These are phyloP conservation scores for Exophiala lecanii-corni DNA, from an alignment of 2,329 filamentous ascomycete genomes.

Conservation along the genomic window DNA sequence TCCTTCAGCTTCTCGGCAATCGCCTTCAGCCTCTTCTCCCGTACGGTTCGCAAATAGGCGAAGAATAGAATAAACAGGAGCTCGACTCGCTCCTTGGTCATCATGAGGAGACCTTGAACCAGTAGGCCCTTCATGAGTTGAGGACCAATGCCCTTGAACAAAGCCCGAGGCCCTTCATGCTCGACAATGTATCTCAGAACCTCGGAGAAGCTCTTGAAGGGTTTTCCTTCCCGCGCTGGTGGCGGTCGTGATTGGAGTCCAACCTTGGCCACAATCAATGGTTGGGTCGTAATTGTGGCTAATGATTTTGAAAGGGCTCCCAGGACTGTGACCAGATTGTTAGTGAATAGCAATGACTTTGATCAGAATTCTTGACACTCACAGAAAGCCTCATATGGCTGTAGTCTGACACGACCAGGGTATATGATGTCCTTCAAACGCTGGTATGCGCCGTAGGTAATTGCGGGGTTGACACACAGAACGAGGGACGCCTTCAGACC, in stretches of 20 bases:
- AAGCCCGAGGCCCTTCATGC: constrained; percentile 73
- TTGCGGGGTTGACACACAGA: constrained; percentile 90
- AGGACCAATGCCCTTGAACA: constrained; percentile 95
- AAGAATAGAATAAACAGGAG: constrained; percentile 81
- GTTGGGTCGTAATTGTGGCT: constrained; percentile 88
- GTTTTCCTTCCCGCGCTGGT: constrained; percentile 75
- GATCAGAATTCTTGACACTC: constrained; percentile 40
- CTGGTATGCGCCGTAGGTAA: constrained; percentile 97
- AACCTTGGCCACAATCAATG: constrained; percentile 95
- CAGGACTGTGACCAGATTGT: constrained; percentile 56
- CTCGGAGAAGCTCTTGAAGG: constrained; percentile 87
- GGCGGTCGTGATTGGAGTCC: constrained; percentile 92
- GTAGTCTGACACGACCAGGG: constrained; percentile 68
- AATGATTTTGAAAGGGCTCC: constrained; percentile 89
- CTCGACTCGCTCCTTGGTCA: constrained; percentile 97
- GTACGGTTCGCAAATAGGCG: constrained; percentile 69
- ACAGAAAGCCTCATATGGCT: constrained; percentile 87
- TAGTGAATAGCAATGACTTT: constrained; percentile 1
- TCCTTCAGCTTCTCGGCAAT: constrained; percentile 46
- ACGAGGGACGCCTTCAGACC: constrained; percentile 94
- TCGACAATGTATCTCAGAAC: constrained; percentile 93
- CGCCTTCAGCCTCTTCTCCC: constrained; percentile 65
- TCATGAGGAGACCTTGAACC: constrained; percentile 96
- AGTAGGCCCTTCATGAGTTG: constrained; percentile 89
- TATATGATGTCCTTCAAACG: constrained; percentile 73